phyloP scores from a whole-genome alignment of 1,284 basidiomycete species.

The Cryptococcus sp. region DNA sequence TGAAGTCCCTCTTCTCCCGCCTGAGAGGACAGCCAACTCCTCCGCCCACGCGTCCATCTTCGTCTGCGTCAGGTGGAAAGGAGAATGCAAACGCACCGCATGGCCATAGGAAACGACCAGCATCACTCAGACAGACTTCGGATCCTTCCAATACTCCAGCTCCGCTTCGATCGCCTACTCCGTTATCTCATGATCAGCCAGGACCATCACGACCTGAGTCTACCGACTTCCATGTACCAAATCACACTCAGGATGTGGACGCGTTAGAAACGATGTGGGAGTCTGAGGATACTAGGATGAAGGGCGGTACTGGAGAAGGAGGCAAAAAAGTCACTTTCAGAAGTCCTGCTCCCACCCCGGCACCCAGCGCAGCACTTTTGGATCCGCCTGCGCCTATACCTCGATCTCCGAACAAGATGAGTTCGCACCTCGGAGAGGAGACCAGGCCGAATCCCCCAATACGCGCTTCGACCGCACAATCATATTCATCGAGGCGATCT shows the following conservation, averaged over 20 bases:
- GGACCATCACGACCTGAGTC: constrained; percentile 1
- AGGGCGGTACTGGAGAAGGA: constrained; percentile 13
- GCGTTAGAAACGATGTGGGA: constrained; percentile 1
- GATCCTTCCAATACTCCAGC: constrained; percentile 1
- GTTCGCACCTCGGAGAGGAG: constrained; percentile 1
- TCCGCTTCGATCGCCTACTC: constrained; percentile 4
- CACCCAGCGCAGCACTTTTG: constrained; percentile 24
- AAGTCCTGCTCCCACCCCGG: constrained; percentile 30
- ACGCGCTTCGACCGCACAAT: constrained; percentile 9
- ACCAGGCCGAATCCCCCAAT: constrained; percentile 2
- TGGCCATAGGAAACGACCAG: not conserved
- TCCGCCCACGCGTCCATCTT: not conserved
- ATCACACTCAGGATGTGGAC: constrained; percentile 4
- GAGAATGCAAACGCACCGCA: not conserved
- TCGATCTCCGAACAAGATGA: constrained; percentile 6
- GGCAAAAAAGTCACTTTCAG: constrained; percentile 34
- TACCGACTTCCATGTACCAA: not conserved
- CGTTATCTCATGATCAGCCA: not conserved
- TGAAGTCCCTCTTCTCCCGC: constrained; percentile 34
- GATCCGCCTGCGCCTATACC: constrained; percentile 1
- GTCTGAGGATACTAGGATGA: constrained; percentile 6
- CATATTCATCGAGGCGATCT: constrained; percentile 7
- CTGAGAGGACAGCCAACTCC: constrained; percentile 10
- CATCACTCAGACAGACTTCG: not conserved
- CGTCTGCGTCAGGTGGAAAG: constrained; percentile 2